Conservation (phyloP, 495 filamentous ascomycete species). For the Annulohypoxylon maeteangense region DNA sequence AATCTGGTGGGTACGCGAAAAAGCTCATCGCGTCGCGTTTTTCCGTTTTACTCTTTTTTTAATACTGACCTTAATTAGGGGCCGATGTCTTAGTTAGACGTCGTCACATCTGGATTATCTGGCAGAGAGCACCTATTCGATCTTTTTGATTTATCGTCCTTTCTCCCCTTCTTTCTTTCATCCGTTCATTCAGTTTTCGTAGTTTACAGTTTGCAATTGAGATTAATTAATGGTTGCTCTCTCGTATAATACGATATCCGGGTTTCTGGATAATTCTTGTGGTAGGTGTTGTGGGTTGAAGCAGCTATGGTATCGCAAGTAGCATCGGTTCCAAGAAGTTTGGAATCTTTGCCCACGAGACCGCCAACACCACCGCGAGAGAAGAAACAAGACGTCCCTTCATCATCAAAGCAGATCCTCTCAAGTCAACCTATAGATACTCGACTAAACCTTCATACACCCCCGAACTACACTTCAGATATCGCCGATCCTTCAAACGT, state of each 20-base stretch:
- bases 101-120: slow-evolving; percentile 12
- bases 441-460: slow-evolving; percentile 57
- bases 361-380: slow-evolving; percentile 68
- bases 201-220: slow-evolving; percentile 10
- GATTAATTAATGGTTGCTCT: slow-evolving; percentile 9
- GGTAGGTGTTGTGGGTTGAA: slow-evolving; percentile 44
- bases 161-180: slow-evolving; percentile 1
- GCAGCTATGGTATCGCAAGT: slow-evolving; percentile 61
- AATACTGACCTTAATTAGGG: slow-evolving; percentile 15
- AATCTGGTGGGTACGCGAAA: slow-evolving; percentile 26
- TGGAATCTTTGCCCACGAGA: slow-evolving; percentile 59
- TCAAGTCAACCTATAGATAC: slow-evolving; percentile 48
- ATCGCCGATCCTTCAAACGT: slow-evolving; percentile 71
- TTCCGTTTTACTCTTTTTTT: slow-evolving; percentile 16
- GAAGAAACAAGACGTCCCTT: slow-evolving; percentile 52
- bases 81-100: slow-evolving; percentile 11
- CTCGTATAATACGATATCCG: slow-evolving; percentile 29
- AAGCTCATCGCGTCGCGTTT: slow-evolving; percentile 40
- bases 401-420: slow-evolving; percentile 34
- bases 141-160: neutral
- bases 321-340: slow-evolving; percentile 51
- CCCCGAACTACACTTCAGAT: slow-evolving; percentile 58
- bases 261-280: slow-evolving; percentile 4
- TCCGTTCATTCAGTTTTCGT: slow-evolving; percentile 1
- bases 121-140: neutral